Evolutionary conservation across 331 rosid genomes (phyloP).

Genomic region (Arachis monticola): DNA sequence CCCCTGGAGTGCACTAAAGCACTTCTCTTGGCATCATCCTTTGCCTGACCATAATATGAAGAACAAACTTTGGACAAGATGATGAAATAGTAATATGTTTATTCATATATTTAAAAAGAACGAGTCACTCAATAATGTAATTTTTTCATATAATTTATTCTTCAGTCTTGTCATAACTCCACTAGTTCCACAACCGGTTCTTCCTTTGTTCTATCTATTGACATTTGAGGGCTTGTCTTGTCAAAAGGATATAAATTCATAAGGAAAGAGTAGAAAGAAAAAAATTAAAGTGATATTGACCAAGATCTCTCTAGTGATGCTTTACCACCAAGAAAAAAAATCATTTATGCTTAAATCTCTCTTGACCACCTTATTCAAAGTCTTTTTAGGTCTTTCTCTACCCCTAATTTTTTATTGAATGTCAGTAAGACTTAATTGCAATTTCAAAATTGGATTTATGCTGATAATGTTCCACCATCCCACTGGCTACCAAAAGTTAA

Average conservation of each 20-base stretch:
- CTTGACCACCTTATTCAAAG: no score
- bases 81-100: slow-evolving; percentile 18
- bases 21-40: slow-evolving; percentile 17
- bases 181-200: neutral
- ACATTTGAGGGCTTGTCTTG: slow-evolving; percentile 25
- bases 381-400: no score
- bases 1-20: neutral
- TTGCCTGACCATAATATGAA: slow-evolving; percentile 17
- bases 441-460: no score
- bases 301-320: neutral
- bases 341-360: no score
- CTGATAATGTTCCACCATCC: no score
- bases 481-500: no score
- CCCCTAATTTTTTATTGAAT: no score
- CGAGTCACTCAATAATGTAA: neutral
- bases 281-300: slow-evolving; percentile 10
- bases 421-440: no score
- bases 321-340: no score
- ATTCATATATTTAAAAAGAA: slow-evolving; percentile 7
- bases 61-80: slow-evolving; percentile 1
- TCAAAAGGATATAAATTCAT: slow-evolving; percentile 3
- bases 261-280: neutral
- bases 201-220: slow-evolving; percentile 9
- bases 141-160: neutral
- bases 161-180: neutral